Conservation (phyloP, 768 basidiomycete genomes). For the Boletus rubescentipes region DNA sequence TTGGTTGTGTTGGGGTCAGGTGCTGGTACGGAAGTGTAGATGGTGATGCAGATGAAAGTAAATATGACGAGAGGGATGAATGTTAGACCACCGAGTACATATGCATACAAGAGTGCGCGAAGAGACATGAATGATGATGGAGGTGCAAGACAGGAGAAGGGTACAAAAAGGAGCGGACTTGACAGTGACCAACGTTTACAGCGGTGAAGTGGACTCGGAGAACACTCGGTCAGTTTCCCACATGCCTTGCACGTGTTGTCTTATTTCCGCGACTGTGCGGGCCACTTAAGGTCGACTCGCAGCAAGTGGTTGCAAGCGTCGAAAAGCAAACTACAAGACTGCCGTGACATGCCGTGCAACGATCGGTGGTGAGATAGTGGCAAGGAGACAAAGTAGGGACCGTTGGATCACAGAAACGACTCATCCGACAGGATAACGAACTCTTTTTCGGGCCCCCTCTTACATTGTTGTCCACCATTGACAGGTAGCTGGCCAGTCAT, state of each 20-base stretch:
- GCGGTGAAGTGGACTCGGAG: background rate
- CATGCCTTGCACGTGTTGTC: constrained; percentile 12
- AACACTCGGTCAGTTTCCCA: constrained; percentile 11
- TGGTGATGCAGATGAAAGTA: constrained; percentile 53
- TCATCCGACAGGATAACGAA: background rate
- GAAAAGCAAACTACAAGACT: background rate
- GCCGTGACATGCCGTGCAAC: background rate
- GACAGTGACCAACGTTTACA: background rate
- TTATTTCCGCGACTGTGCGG: constrained; percentile 14
- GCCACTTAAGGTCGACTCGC: constrained; percentile 6
- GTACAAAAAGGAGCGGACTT: background rate
- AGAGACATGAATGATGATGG: constrained; percentile 45
- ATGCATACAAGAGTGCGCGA: constrained; percentile 75
- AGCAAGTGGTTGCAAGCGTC: background rate
- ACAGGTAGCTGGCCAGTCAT: too few species aligned
- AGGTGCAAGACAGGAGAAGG: too few species aligned
- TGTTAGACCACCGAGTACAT: constrained; percentile 87
- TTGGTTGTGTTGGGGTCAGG: constrained; percentile 49
- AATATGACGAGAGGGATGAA: constrained; percentile 78
- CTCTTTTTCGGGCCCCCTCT: constrained; percentile 27
- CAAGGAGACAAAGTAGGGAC: background rate
- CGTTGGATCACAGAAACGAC: background rate
- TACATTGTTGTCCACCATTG: too few species aligned
- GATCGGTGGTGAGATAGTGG: background rate
- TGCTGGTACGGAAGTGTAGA: constrained; percentile 87